Evolutionary conservation across 2,329 filamentous ascomycete genomes (phyloP).

Genomic region (Corynespora cassiicola): DNA sequence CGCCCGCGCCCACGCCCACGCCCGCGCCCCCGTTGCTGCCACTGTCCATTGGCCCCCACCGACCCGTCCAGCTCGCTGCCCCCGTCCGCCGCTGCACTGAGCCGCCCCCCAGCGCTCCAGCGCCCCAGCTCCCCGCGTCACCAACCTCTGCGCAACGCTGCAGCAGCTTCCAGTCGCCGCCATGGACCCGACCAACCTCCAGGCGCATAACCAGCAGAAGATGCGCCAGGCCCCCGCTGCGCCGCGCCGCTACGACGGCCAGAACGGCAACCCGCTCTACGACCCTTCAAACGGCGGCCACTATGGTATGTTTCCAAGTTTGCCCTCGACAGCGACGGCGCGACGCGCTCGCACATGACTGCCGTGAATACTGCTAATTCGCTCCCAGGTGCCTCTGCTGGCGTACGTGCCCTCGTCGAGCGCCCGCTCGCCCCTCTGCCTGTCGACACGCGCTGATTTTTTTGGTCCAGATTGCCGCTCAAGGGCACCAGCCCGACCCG

Average conservation of each 20-base stretch:
- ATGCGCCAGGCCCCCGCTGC: constrained; percentile 44
- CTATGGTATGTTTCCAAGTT: constrained; percentile 50
- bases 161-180: too few species aligned
- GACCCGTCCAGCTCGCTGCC: constrained; percentile 25
- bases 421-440: constrained; percentile 17
- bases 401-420: constrained; percentile 58
- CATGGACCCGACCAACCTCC: constrained; percentile 48
- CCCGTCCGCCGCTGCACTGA: constrained; percentile 18
- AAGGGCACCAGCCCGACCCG: constrained; percentile 85
- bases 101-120: constrained; percentile 20
- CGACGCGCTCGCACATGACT: background rate
- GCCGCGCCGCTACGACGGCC: constrained; percentile 56
- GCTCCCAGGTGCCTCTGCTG: constrained; percentile 69
- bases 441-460: constrained; percentile 34
- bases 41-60: constrained; percentile 34
- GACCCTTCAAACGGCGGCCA: constrained; percentile 55
- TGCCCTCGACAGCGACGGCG: background rate
- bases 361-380: constrained; percentile 28
- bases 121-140: constrained; percentile 31
- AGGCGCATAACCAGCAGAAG: constrained; percentile 44
- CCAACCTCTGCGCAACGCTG: constrained; percentile 40
- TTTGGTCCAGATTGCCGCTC: constrained; percentile 75
- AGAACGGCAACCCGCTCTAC: constrained; percentile 57
- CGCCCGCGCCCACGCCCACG: constrained; percentile 35
- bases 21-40: constrained; percentile 23